A percentile compares a stretch with the other conserved stretches of the same genome.
These are phyloP conservation scores for Phytophthora macrochlamydospora DNA, from an alignment of 352 stramenopile genomes.

Conservation along the genomic window DNA sequence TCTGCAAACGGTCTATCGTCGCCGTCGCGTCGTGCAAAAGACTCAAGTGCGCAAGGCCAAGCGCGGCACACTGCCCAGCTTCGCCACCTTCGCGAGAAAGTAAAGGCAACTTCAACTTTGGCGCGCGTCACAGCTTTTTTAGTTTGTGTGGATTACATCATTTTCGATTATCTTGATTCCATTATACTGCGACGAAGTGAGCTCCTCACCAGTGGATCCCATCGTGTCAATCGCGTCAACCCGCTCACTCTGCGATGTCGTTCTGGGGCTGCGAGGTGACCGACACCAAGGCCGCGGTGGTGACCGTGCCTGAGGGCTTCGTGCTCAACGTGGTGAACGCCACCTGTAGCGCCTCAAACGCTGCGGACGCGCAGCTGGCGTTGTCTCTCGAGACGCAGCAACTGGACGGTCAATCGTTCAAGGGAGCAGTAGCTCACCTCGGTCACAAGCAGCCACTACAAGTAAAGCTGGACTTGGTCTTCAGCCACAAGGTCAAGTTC, in stretches of 20 bases:
- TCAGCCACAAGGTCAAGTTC: slow-evolving; percentile 79
- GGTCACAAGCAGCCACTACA: slow-evolving; percentile 55
- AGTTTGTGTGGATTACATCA: slow-evolving; percentile 23
- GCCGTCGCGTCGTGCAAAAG: slow-evolving; percentile 49
- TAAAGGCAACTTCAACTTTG: slow-evolving; percentile 10
- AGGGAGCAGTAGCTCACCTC: slow-evolving; percentile 69
- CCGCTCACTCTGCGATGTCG: slow-evolving; percentile 31
- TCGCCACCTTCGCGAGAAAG: slow-evolving; percentile 37
- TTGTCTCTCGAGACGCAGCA: slow-evolving; percentile 70
- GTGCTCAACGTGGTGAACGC: slow-evolving; percentile 73
- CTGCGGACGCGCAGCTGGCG: slow-evolving; percentile 35
- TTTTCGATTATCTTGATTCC: neutral
- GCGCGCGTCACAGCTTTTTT: slow-evolving; percentile 18
- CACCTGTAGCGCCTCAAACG: slow-evolving; percentile 32
- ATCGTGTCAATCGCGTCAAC: slow-evolving; percentile 1
- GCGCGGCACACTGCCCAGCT: slow-evolving; percentile 55
- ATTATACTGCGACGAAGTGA: slow-evolving; percentile 6
- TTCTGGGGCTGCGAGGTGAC: slow-evolving; percentile 70
- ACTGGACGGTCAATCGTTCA: slow-evolving; percentile 67
- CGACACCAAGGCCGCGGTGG: slow-evolving; percentile 54
- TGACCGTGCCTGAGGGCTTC: slow-evolving; percentile 58
- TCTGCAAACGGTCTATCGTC: slow-evolving; percentile 64
- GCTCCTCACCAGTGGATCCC: slow-evolving; percentile 11
- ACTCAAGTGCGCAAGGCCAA: slow-evolving; percentile 55
- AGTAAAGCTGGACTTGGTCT: slow-evolving; percentile 85